Conservation (phyloP, 495 filamentous ascomycete species). For the Hypoxylon cercidicola region DNA sequence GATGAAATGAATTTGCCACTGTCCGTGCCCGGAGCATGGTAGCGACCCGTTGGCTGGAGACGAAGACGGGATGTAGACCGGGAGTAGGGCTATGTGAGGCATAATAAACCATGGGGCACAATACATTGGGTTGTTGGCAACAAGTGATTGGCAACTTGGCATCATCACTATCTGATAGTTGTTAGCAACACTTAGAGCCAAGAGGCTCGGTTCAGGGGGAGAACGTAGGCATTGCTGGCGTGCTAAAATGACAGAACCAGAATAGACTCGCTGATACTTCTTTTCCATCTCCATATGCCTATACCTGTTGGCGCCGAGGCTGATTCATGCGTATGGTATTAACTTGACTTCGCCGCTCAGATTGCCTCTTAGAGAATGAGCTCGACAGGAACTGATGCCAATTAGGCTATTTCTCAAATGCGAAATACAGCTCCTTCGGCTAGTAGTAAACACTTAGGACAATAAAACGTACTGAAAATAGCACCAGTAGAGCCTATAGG, state of each 20-base stretch:
- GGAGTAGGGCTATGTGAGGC: neutral
- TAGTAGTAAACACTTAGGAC: neutral
- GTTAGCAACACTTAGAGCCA: slow-evolving; percentile 6
- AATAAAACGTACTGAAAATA: slow-evolving; percentile 2
- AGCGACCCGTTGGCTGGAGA: slow-evolving; percentile 15
- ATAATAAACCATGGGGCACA: slow-evolving; percentile 9
- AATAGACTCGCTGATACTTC: neutral
- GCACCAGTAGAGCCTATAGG: slow-evolving; percentile 6
- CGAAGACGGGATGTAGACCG: slow-evolving; percentile 4
- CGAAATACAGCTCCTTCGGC: slow-evolving; percentile 2
- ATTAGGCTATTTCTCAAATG: neutral
- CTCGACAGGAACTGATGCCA: neutral
- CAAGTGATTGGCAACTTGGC: slow-evolving; percentile 17
- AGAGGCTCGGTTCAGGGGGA: slow-evolving; percentile 15
- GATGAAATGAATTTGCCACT: slow-evolving; percentile 12
- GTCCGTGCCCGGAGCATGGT: slow-evolving; percentile 5
- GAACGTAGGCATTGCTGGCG: neutral
- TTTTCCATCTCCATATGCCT: neutral
- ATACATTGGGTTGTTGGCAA: neutral
- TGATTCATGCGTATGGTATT: slow-evolving; percentile 16
- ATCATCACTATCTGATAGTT: slow-evolving; percentile 1
- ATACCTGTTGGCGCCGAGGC: slow-evolving; percentile 5
- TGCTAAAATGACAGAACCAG: neutral
- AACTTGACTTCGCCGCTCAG: slow-evolving; percentile 8
- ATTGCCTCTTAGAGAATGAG: slow-evolving; percentile 7